These are phyloP conservation scores for Orobanche coerulescens DNA, from an alignment of 257 asterid species.

Conservation along the genomic window DNA sequence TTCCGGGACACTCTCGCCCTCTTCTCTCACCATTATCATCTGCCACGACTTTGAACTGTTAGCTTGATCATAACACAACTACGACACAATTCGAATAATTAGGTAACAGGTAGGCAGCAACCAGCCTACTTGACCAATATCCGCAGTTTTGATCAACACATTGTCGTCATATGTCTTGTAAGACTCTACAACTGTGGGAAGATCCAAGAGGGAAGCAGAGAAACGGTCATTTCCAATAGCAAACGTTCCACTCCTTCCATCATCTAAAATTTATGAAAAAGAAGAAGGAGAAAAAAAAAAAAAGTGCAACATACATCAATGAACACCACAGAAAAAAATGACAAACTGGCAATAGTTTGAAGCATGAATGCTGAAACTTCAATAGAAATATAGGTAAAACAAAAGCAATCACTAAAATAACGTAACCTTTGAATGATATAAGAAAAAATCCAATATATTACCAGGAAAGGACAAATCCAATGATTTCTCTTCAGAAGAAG, in stretches of 20 bases:
- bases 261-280: constrained; percentile 44
- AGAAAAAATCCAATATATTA: constrained; percentile 14
- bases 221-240: constrained; percentile 68
- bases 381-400: neutral
- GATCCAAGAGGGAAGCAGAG: constrained; percentile 90
- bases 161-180: constrained; percentile 91
- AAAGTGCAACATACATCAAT: constrained; percentile 1
- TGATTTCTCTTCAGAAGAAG: constrained; percentile 71
- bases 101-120: constrained; percentile 17
- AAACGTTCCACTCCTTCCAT: constrained; percentile 87
- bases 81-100: neutral
- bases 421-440: neutral
- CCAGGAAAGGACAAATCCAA: constrained; percentile 75
- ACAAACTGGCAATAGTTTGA: neutral
- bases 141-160: constrained; percentile 85
- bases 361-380: neutral
- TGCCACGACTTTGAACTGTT: constrained; percentile 20
- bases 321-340: neutral
- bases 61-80: constrained; percentile 10
- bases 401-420: neutral
- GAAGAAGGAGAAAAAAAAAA: neutral
- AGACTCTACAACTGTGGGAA: constrained; percentile 78
- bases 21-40: constrained; percentile 55
- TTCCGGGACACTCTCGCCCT: constrained; percentile 38
- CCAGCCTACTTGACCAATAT: constrained; percentile 76